Evolutionary conservation across 768 basidiomycete species (phyloP), one percentile per base, ranked within the genome.

Genomic region (Tulasnella sp.): DNA sequence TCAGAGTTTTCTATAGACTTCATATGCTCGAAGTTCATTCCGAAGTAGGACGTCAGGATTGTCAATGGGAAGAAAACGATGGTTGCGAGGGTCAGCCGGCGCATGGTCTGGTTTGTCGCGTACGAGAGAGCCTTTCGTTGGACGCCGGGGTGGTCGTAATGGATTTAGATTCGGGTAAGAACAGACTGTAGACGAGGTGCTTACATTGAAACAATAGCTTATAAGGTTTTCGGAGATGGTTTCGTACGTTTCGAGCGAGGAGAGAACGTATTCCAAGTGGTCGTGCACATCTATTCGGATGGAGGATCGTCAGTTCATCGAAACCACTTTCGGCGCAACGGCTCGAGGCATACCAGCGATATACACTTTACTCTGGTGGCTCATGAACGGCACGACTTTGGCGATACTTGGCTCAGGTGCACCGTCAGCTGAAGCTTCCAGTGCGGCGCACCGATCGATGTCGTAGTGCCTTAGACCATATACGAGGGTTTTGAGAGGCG

Each of bases 41-140:
- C 89, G 75, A 90, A 90, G 78, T 89, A 90, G 62, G 89, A 87
- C 32, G 88, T 90, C n/a, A 90, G 82, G 9, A 90, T 74, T 14
- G 89, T 90, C 69, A 91, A 79, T 1, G 89, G 89, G 9, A 91
- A 79, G 82, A 87, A 90, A 26, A 74, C 22, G 77, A 90, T 88
- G 0, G 88, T 90, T 2, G 85, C 86, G 19, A 89, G 80, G 6
- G 89, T 90, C 44, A 91, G 81, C 62, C 85, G 85, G 41, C 87
- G 87, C 89, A 91, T 91, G 63, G 87, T 86, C 78, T 88, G 83
- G 77, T 90, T 90, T 87, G 88, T 90, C 75, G 90, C 86, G 77
- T 90, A 88, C 8, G 89, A 88, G 17, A 87, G 84, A 80, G 62
- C 65, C 73, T 74, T 37, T 41, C 32, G 36, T 29, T 29, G 44